Base-by-base conservation (phyloP, 345 rosid genomes). In the Rhodomyrtus tomentosa region DNA sequence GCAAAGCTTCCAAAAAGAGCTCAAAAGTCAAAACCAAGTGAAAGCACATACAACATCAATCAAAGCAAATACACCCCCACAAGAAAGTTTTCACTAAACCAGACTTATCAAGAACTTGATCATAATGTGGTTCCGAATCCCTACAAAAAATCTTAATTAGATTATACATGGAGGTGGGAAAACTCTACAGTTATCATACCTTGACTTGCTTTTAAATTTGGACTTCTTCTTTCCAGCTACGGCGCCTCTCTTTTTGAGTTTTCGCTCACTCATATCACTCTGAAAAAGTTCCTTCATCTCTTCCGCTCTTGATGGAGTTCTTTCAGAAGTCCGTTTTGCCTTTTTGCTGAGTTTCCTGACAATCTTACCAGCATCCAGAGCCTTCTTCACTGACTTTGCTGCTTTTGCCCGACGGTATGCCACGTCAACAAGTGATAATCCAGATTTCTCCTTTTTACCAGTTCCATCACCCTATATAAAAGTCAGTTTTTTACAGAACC, bases 371-470 rank as follows among this genome's bases (percentile, higher is more conserved):
- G 93, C 87, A 88, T 95, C 94, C 52, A 89, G 8, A 51, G 96
- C 98, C 91, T 91, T 95, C 84, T 91, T 92, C 82, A 88, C 91
- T 32, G 98, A 96, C 87, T 97, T 95, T 2, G 85, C 96, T 48
- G 98, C 98, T 87, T 95, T 97, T 36, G 98, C 99, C 74, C 98
- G 89, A 22, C 95, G 88, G 87, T 95, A 97, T 55, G 96, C 99
- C 90, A 93, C 73, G 80, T 95, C 96, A 27, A 93, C 92, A 74
- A 95, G 87, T 80, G 96, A 91, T 85, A 94, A 56, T 74, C 98
- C 98, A 84, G 87, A 84, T 90, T 94, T 91, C 74, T 93, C 98
- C 83, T 92, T 88, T 87, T 91, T 90, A 81, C 85, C 88, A 86
- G 87, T 94, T 38, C 91, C 94, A 83, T 86, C 83, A 55, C 88